Conservation (phyloP, 2,329 filamentous ascomycete genomes). For the Xylariaceae sp. region DNA sequence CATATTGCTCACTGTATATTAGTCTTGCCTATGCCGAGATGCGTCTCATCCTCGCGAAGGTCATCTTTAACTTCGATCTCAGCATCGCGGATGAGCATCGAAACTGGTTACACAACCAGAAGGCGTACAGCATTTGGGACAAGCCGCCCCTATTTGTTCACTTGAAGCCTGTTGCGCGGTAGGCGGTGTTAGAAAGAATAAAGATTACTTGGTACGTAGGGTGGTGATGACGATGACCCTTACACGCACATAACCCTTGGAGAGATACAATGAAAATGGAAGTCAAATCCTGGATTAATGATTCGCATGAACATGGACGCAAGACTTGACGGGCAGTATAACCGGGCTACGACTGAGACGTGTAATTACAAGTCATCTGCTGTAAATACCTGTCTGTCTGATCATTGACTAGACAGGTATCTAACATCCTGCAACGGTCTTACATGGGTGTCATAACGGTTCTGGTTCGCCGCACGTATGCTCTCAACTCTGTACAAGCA, state of each 20-base stretch:
- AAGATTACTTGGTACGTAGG: too few relatives aligned
- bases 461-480: too few relatives aligned
- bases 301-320: not conserved
- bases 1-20: not conserved
- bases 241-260: not conserved
- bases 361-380: too few relatives aligned
- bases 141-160: slow-evolving; percentile 32
- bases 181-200: not conserved
- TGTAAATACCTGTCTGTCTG: too few relatives aligned
- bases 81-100: slow-evolving; percentile 26
- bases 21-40: slow-evolving; percentile 40
- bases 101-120: slow-evolving; percentile 30
- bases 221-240: too few relatives aligned
- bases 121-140: slow-evolving; percentile 32
- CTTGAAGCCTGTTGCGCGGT: slow-evolving; percentile 17
- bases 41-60: slow-evolving; percentile 35
- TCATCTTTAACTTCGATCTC: slow-evolving; percentile 38
- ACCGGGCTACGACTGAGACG: too few relatives aligned
- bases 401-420: too few relatives aligned
- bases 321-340: not conserved
- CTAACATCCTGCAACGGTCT: too few relatives aligned
- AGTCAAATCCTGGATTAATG: too few relatives aligned
- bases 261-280: too few relatives aligned
- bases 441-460: too few relatives aligned
- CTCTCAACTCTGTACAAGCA: too few relatives aligned